Evolutionary conservation across 1,139 yeast genomes (phyloP), one percentile per base, ranked within the genome.

Genomic region (Kodamaea anthophila): DNA sequence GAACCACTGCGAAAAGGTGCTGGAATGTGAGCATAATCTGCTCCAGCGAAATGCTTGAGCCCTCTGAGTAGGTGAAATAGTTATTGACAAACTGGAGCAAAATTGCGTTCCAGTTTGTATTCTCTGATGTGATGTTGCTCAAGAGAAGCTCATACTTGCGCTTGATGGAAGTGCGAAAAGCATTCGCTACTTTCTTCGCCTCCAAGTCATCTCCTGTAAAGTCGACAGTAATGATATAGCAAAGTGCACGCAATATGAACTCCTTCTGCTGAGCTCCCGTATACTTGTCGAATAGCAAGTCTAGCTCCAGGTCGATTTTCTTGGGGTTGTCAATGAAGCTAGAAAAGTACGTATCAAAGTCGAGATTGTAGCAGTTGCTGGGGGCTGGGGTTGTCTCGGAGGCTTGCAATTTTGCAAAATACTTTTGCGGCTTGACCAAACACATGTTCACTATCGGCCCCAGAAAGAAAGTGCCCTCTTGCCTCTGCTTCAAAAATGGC

Each of bases 31-130:
- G n/a, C n/a, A n/a, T n/a, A n/a, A n/a, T n/a, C n/a, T 11, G 15
- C 18, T 26, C 20, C 26, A 36, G 10, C 32, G 18, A 9, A 16
- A 16, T 16, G 18, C 18, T 16, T 6, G 9, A 6, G 18, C 20
- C 15, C 7, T 13, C 11, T 9, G 36, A 24, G 19, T 26, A 35
- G 2, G 24, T 29, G 15, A 35, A 19, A 21, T 21, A 37, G 23
- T 37, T 38, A 8, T 32, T 20, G 5, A 37, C 14, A 4, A 35
- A 13, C 10, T 25, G 26, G 5, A 31, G 7, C 12, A 29, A 9
- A 4, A 11, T 13, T 12, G 6, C 3, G 28, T 23, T 18, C 21
- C 15, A n/a, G 15, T 13, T 14, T 9, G 21, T 10, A 6, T 6
- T 12, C 12, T 16, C 9, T 12, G 13, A 5, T 4, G 23, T 21